Base-by-base conservation (phyloP, 768 basidiomycete species). In the Asterophora lycoperdoides region DNA sequence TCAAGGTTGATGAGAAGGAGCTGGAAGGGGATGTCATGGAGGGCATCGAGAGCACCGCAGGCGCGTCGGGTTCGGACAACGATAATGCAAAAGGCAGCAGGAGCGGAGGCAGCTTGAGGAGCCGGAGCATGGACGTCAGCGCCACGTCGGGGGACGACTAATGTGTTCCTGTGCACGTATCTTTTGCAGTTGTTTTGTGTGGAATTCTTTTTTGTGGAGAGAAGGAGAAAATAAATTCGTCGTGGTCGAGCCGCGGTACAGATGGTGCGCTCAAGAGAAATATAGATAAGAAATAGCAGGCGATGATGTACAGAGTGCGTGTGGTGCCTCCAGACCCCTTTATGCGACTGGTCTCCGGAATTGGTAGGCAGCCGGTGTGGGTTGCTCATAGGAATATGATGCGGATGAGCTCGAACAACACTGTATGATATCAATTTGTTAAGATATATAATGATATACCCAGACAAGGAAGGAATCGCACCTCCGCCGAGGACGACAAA, bases 401-500 rank as follows among this genome's bases (percentile, higher is more conserved):
- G 59, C 79, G 72, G 41, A 77, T 69, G 18, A 89, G 56, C 46
- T 92, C 89, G 52, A 92, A 90, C 48, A 91, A 17, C 34, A 90
- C 89, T 91, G 59, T 6, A 43, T 30, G 49, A 53, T 42, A 41
- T 44, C 9, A 29, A 36, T 49, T 42, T 29, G 44, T 5, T 19
- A 17, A 7, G 15, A 32, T 13, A 19, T 28, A 8, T n/a, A 17
- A 15, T n/a, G 17, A 15, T 33, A 3, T 47, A 3, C 23, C 4
- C 9, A 8, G 13, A 23, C n/a, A 4, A 13, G 35, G 13, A 13
- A 15, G 9, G 14, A 37, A 14, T 72, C 83, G 46, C 58, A 84
- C 89, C 83, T 77, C 90, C 90, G 44, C 89, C 89, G 50, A 86
- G 60, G 14, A 92, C 76, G 10, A 92, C 85, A 57, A 92, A 91